phyloP scores from a whole-genome alignment of 192 early-diverging fungal species.

The Podila verticillata region DNA sequence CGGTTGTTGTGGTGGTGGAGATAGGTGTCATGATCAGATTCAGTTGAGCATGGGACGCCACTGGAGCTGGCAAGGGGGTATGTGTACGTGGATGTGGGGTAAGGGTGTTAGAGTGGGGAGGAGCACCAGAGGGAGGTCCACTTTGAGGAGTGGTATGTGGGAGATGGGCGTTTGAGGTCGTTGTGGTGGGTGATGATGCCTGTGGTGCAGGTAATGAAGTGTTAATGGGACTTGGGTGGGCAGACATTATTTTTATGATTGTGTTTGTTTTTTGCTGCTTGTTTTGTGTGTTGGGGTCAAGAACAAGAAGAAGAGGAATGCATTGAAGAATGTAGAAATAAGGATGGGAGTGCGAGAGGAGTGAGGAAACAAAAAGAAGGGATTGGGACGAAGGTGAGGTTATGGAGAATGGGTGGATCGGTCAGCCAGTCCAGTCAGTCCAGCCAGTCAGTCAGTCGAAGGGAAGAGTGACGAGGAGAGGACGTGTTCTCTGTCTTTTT shows the following conservation, averaged over 20 bases:
- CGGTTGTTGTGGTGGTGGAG: neutral
- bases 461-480: no score
- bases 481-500: neutral
- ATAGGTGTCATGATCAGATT: neutral
- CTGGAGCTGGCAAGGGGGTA: neutral
- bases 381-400: constrained; percentile 12
- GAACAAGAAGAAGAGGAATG: neutral
- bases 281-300: no score
- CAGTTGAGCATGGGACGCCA: neutral
- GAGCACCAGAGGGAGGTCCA: neutral
- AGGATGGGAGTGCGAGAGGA: neutral
- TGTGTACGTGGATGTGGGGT: neutral
- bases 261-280: no score
- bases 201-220: no score
- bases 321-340: neutral
- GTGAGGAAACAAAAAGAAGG: neutral
- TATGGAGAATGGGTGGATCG: no score
- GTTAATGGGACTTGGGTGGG: no score
- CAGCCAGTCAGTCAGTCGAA: no score
- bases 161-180: neutral
- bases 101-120: neutral
- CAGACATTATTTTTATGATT: no score
- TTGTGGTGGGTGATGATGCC: no score
- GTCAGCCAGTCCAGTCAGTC: no score
- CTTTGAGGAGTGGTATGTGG: neutral